Evolutionary conservation across 2,329 filamentous ascomycete species (phyloP).

Genomic region (Neobulgaria alba): DNA sequence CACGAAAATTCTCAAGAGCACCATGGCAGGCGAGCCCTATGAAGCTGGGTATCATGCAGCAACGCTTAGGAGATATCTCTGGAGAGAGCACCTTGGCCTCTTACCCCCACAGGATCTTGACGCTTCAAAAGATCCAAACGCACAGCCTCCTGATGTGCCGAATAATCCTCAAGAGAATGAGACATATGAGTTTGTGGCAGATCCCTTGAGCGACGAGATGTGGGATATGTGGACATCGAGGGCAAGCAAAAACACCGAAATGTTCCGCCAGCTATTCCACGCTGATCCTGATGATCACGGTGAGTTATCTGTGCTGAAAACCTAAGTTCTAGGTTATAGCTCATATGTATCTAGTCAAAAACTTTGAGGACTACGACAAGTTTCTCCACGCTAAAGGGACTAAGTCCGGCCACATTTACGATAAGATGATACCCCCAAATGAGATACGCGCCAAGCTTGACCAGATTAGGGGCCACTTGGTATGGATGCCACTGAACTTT

Average conservation of each 20-base stretch:
- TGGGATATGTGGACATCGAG: slow-evolving; percentile 60
- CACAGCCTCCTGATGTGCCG: slow-evolving; percentile 60
- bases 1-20: slow-evolving; percentile 57
- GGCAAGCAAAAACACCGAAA: slow-evolving; percentile 62
- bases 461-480: slow-evolving; percentile 76
- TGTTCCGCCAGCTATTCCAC: slow-evolving; percentile 76
- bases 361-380: slow-evolving; percentile 78
- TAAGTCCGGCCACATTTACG: slow-evolving; percentile 81
- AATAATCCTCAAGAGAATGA: slow-evolving; percentile 60
- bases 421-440: slow-evolving; percentile 62
- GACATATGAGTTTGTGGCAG: slow-evolving; percentile 56
- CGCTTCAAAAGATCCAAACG: slow-evolving; percentile 59
- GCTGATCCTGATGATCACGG: slow-evolving; percentile 82
- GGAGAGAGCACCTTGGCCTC: slow-evolving; percentile 85
- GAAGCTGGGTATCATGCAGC: slow-evolving; percentile 74
- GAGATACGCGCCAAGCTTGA: slow-evolving; percentile 70
- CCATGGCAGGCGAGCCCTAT: slow-evolving; percentile 72
- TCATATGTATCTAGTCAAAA: slow-evolving; percentile 54
- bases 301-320: slow-evolving; percentile 32
- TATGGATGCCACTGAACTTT: slow-evolving; percentile 93
- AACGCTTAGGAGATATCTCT: slow-evolving; percentile 72
- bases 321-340: background rate
- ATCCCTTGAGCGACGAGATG: slow-evolving; percentile 59
- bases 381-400: slow-evolving; percentile 64
- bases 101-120: slow-evolving; percentile 65